Conservation (phyloP, 208 protist genomes). For the Leishmania braziliensis region DNA sequence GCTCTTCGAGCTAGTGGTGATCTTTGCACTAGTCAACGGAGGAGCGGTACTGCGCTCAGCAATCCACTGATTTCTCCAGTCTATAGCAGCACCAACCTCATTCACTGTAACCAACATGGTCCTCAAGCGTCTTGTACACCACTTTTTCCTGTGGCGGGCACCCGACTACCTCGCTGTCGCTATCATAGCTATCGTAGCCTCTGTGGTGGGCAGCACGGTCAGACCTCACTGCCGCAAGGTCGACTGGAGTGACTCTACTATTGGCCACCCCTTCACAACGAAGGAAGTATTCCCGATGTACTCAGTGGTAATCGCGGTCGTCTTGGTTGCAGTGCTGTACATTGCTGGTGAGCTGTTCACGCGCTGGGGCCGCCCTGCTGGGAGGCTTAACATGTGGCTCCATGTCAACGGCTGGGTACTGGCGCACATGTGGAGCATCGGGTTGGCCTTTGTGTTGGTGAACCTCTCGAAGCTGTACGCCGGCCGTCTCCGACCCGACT, state of each 20-base stretch:
- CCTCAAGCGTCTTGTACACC: not conserved
- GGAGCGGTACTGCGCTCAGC: too few relatives aligned
- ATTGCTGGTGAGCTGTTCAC: slow-evolving; percentile 33
- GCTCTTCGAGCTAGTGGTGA: too few relatives aligned
- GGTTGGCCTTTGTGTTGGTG: slow-evolving; percentile 49
- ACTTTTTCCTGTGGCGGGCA: slow-evolving; percentile 44
- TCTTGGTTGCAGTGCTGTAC: slow-evolving; percentile 37
- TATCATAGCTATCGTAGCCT: slow-evolving; percentile 24
- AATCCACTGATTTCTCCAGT: too few relatives aligned
- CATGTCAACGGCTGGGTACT: slow-evolving; percentile 61
- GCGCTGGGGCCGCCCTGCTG: slow-evolving; percentile 23
- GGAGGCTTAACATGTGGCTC: slow-evolving; percentile 32
- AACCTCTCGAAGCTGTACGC: slow-evolving; percentile 72
- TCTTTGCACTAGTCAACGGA: too few relatives aligned
- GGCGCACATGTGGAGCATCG: slow-evolving; percentile 45
- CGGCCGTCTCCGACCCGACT: slow-evolving; percentile 91
- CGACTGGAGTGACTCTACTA: slow-evolving; percentile 67
- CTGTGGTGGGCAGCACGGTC: slow-evolving; percentile 21
- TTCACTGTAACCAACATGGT: not conserved
- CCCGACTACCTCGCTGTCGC: slow-evolving; percentile 48
- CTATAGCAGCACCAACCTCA: not conserved
- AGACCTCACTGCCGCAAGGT: slow-evolving; percentile 67
- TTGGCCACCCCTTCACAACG: slow-evolving; percentile 44
- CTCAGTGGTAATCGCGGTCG: slow-evolving; percentile 42
- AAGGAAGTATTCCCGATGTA: slow-evolving; percentile 66